Evolutionary conservation across 495 filamentous ascomycete species (phyloP), one percentile per base, ranked within the genome.

Genomic region (Cercophora samala): DNA sequence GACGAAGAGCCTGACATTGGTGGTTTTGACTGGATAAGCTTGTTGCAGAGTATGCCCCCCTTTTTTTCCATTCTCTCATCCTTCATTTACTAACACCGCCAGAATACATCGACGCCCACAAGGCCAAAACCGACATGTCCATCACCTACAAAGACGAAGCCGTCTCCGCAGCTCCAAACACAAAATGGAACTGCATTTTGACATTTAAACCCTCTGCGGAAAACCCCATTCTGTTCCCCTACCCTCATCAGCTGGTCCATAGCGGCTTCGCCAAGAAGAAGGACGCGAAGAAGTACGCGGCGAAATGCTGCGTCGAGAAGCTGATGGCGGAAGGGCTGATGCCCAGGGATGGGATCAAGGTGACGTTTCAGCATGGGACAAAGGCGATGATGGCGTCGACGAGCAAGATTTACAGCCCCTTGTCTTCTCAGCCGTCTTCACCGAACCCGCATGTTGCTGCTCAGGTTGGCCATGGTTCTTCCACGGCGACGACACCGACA

Each of bases 271-370:
- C 67, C 24, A 70, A 69, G 25, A 82, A 82, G 69, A 82, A 79
- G 68, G 76, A 81, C 52, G 80, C 81, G 25, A 82, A 79, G 66
- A 68, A 73, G 58, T 82, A 81, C 66, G 81, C 81, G 0, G 79
- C 79, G 37, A 80, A 76, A 58, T 80, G 73, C 64, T 77, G 77
- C 64, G 37, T 78, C 46, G 71, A 78, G 26, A 81, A 75, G 76
- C 77, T 82, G 1, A 72, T 71, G 64, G 60, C 25, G 4, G 60
- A 74, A 6, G 64, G 66, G 9, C 64, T 70, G 59, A 75, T 80
- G 68, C 64, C 67, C 5, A 25, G 19, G 15, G 64, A 69, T 22
- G 68, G 71, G 22, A 24, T 58, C 29, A 72, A 46, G n/a, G 66
- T 70, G 5, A 17, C 46, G 15, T 70, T 72, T 46, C 64, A 26